Evolutionary conservation across 2,329 filamentous ascomycete genomes (phyloP), one percentile per base, ranked within the genome.

Genomic region (Bipolaris gigantea): DNA sequence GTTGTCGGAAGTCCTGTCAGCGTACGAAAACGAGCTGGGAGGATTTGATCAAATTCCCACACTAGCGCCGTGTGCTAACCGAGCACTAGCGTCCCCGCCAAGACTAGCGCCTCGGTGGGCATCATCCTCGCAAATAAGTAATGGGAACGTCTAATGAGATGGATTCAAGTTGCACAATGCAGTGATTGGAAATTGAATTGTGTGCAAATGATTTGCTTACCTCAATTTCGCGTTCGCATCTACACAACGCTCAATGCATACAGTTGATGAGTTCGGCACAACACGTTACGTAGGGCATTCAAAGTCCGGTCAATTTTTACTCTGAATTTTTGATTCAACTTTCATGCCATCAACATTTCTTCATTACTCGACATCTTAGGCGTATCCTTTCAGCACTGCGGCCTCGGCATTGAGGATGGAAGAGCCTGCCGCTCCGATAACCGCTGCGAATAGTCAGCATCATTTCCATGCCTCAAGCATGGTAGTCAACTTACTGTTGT

Each of bases 341-440:
- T 25, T 21, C n/a, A 43, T 21, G 18, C n/a, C 27, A 27, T 25
- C n/a, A 8, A 36, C 21, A 30, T 21, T 15, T 9, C 11, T 10
- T 35, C 6, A 3, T 18, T 15, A 11, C 0, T 13, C 7, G 21
- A n/a, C 18, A 4, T 15, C 30, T 38, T 62, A 74, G 60, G 92
- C 81, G 69, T 88, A 90, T 5, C 92, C 93, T 80, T 96, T 95
- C 62, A 97, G 83, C 10, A 96, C 87, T 21, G 92, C 91, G 25
- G 92, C 91, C 75, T 97, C 93, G 25, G 92, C 92, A 69, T 97
- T 97, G 65, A 97, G 76, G 76, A 97, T 96, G 30, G 90, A 96
- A 2, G 91, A 95, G 10, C 94, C 94, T n/a, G 93, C 92, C 30
- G 94, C 94, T 62, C 93, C 93, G 73, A 99, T 93, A 51, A 99